Base-by-base conservation (phyloP, 805 yeast genomes). In the Cyberlindnera xishuangbannaensis region DNA sequence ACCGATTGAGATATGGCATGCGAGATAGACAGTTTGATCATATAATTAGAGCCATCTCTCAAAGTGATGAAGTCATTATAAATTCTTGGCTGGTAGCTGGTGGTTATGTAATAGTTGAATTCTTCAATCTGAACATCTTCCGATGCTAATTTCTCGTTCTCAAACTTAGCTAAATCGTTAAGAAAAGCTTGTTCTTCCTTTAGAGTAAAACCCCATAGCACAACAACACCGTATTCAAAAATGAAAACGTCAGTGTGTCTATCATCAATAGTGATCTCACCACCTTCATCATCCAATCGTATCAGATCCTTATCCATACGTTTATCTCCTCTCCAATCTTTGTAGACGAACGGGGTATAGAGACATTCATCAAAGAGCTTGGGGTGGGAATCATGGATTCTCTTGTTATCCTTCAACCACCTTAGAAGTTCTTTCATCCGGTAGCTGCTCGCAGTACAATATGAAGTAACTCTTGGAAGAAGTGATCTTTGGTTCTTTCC, bases 1-100 rank as follows among this genome's bases (percentile, higher is more conserved):
- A 86, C 97, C 19, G 94, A 81, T 58, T 92, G 98, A 2, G 97
- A 88, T 21, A 92, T 74, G 0, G 97, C 97, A 61, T 90, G 97
- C 2, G 97, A 86, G 9, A 92, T 85, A 7, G 95, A 83, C 30
- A 92, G 67, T 58, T 92, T 92, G 36, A 86, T 65, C 95, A 90
- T 84, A 55, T 88, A 88, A 55, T 88, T 90, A 15, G 69, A 62
- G 3, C 87, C 95, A 52, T 90, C 97, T 45, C 95, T 69, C 28
- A 92, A 63, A 0, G 97, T 86, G 47, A 92, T 88, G 56, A 90
- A 92, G 56, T 92, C 98, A 53, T 92, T 92, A 55, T 90, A 92
- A 32, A 83, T 83, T 53, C 98, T 72, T 4, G 98, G 97, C 57
- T 90, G 97, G 57, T 92, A 90, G 39, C 88, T 78, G 56, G 81